Evolutionary conservation across 805 yeast genomes (phyloP), one percentile per base, ranked within the genome.

Genomic region (Ogataea polymorpha): DNA sequence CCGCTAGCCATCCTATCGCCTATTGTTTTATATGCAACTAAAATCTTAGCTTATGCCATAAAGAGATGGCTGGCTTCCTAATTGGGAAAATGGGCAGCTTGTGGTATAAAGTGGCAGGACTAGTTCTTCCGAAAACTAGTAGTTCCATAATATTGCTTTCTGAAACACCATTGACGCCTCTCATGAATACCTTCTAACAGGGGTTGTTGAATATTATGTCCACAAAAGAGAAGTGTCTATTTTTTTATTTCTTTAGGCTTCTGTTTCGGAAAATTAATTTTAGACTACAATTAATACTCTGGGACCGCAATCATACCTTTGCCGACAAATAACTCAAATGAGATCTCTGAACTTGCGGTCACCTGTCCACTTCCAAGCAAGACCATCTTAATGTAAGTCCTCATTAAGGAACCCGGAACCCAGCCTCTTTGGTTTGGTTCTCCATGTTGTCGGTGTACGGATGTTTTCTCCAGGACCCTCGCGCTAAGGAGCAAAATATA

Each of bases 51-150:
- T 34, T 26, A 34, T 23, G 29, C 31, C 35, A 23, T 5, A 24
- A 10, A 17, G 15, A 34, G 39, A 40, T 35, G 43, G 43, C 43
- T 40, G 38, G 39, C 16, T 28, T 29, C 43, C 39, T n/a, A 21
- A 34, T 40, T 16, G 31, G 43, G 43, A 23, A 37, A 31, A 14
- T 28, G 30, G 33, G 42, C 23, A 10, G 28, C 33, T 27, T 13
- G 8, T 6, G 3, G 3, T 12, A n/a, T n/a, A 21, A 26, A 23
- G 41, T 20, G 41, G 41, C 41, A 38, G 36, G 41, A 24, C 20
- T 15, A 29, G 11, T 7, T 17, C 20, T 17, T 29, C 16, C 23
- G 8, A 13, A 13, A 10, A 14, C 33, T 36, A 32, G 27, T 32
- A 31, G 35, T 23, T 14, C 33, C 27, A 16, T 11, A 21, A 29